These are phyloP conservation scores for Wickerhamomyces rabaulensis DNA, from an alignment of 805 yeast species.

Conservation along the genomic window DNA sequence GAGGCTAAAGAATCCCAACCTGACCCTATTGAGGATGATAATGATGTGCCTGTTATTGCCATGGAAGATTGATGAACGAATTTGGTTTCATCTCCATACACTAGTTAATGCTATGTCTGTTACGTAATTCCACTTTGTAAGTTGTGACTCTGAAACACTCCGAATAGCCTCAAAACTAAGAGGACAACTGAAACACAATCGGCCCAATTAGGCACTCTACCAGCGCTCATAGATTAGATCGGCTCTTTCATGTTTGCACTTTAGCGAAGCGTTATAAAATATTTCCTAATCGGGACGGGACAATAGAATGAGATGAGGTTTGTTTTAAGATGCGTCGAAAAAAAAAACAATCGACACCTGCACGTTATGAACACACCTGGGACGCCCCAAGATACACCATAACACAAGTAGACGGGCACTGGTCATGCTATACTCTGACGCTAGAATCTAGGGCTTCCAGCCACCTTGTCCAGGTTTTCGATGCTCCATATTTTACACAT, in stretches of 20 bases:
- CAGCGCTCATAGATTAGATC: background rate
- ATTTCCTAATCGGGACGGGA: background rate
- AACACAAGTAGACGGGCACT: no score
- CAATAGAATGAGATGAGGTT: background rate
- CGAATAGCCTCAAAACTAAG: background rate
- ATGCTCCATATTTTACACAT: no score
- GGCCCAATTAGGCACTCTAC: background rate
- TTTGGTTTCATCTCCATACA: background rate
- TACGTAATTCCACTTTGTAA: background rate
- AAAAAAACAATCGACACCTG: no score
- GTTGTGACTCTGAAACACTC: background rate
- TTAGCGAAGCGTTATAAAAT: background rate
- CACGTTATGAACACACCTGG: no score
- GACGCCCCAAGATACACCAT: no score
- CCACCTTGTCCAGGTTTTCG: background rate
- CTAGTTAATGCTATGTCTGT: background rate
- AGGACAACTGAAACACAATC: background rate
- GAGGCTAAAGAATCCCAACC: background rate
- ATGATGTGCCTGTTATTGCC: conserved; percentile 9
- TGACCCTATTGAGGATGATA: conserved; percentile 1
- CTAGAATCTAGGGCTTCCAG: background rate
- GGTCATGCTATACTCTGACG: no score
- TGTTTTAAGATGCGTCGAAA: background rate
- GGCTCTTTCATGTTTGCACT: background rate
- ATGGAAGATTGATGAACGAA: conserved; percentile 10